Base-by-base conservation (phyloP, 208 protist genomes). In the Balamuthia mandrillaris region DNA sequence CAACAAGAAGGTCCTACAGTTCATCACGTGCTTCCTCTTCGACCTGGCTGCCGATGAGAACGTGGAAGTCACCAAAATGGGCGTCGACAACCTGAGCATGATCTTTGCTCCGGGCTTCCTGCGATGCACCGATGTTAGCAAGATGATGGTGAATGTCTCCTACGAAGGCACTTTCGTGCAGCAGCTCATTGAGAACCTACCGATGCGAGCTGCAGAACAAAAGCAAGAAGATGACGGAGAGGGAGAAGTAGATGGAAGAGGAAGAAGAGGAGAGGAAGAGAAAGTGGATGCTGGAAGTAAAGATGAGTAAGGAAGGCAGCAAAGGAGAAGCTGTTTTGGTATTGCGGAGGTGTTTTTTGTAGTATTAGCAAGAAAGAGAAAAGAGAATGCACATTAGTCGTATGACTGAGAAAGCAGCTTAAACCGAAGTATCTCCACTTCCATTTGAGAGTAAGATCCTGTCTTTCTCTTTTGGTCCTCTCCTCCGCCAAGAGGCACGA, bases 1-100 rank as follows among this genome's bases (percentile, higher is more conserved):
- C 42, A 79, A 79, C 70, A 7, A 79, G 42, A 79, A 79, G 70
- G 70, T 79, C n/a, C 41, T 72, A 14, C 47, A 72, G 37, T 72
- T 47, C 44, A 42, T 79, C 18, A 37, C 29, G 1, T 16, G 16
- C 9, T 79, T 79, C 49, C 70, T 79, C 3, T 18, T 56, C 44
- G 10, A 33, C 9, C 14, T 79, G 70, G 49, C 70, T 21, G 44
- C 3, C 7, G 27, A 29, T 3, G 70, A 79, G 27, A 79, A 79
- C 44, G 51, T 33, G 39, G 49, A 47, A 18, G 37, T 58, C 35
- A 79, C 70, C 16, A 79, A 60, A 27, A 79, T 79, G 70, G 70
- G 49, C 29, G 33, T 58, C 18, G 49, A 79, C 42, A 79, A 79
- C 70, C 42, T 79, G 70, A 47, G 24, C 70, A 79, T 79, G 33